These are phyloP conservation scores for Mortierella antarctica DNA, from an alignment of 192 early-diverging fungal genomes.

Conservation along the genomic window DNA sequence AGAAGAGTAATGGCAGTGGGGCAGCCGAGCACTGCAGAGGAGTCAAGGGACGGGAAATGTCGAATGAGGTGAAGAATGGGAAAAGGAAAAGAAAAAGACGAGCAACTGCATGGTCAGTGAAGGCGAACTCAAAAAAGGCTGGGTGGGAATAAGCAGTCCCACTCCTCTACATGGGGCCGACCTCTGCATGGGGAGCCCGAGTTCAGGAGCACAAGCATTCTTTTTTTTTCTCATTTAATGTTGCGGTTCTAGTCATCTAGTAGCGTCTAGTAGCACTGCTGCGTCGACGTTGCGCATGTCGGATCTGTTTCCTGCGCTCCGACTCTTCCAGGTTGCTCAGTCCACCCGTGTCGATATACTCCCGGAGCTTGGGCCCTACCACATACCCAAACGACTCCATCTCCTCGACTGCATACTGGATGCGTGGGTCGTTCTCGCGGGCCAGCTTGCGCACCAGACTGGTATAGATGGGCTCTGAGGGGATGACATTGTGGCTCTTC, in stretches of 20 bases:
- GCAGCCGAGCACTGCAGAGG: too few species aligned
- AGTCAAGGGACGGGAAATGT: too few species aligned
- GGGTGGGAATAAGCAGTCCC: too few species aligned
- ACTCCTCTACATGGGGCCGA: too few species aligned
- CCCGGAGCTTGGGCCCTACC: constrained; percentile 46
- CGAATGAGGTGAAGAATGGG: too few species aligned
- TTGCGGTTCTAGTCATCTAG: neutral
- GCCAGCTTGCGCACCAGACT: constrained; percentile 68
- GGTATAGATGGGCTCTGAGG: constrained; percentile 61
- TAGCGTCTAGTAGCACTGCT: constrained; percentile 11
- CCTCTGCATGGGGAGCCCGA: too few species aligned
- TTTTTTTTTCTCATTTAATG: neutral
- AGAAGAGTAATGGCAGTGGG: too few species aligned
- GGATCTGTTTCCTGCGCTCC: constrained; percentile 39
- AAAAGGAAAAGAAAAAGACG: too few species aligned
- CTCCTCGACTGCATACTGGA: constrained; percentile 67
- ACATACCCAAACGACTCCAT: constrained; percentile 71
- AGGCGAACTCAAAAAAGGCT: neutral
- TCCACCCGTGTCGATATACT: constrained; percentile 44
- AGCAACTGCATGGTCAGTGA: neutral
- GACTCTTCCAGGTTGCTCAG: constrained; percentile 50
- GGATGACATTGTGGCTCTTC: constrained; percentile 70
- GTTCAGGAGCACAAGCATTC: neutral
- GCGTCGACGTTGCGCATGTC: constrained; percentile 31
- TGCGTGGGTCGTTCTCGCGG: constrained; percentile 67